Evolutionary conservation across 2,329 filamentous ascomycete genomes (phyloP).

Genomic region (Colletotrichum viniferum): DNA sequence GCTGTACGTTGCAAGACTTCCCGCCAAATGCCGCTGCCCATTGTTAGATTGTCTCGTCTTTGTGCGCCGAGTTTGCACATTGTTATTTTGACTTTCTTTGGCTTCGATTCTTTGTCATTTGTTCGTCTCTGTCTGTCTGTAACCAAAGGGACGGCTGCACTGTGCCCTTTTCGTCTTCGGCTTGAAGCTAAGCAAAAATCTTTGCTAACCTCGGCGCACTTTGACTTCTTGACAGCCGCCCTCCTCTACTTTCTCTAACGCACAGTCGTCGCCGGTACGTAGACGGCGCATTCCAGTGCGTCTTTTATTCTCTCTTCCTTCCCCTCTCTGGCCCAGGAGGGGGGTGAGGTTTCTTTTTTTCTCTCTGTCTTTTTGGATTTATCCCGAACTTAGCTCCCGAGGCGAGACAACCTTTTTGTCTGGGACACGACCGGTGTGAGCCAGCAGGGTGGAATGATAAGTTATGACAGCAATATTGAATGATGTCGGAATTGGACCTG

Average conservation of each 20-base stretch:
- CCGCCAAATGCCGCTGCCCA: background rate
- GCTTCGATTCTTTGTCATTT: background rate
- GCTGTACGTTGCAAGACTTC: background rate
- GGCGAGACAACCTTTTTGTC: constrained; percentile 21
- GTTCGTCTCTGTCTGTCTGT: background rate
- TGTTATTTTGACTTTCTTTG: background rate
- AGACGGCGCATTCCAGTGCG: background rate
- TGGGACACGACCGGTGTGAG: constrained; percentile 16
- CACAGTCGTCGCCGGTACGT: constrained; percentile 13
- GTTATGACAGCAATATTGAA: constrained; percentile 10
- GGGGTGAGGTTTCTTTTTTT: background rate
- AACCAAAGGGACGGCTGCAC: background rate
- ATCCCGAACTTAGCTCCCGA: constrained; percentile 18
- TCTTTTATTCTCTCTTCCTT: background rate
- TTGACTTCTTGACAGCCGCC: constrained; percentile 22
- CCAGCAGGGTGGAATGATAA: constrained; percentile 11
- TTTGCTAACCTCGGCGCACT: constrained; percentile 5
- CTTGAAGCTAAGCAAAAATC: background rate
- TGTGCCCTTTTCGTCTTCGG: constrained; percentile 5
- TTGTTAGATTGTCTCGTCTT: constrained; percentile 1
- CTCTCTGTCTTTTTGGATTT: background rate
- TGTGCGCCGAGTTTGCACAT: background rate
- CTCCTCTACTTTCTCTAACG: background rate
- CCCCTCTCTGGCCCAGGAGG: background rate
- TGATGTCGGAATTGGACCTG: background rate